These are phyloP conservation scores for Lachnellula hyalina DNA, from an alignment of 2,329 filamentous ascomycete genomes.

Conservation along the genomic window DNA sequence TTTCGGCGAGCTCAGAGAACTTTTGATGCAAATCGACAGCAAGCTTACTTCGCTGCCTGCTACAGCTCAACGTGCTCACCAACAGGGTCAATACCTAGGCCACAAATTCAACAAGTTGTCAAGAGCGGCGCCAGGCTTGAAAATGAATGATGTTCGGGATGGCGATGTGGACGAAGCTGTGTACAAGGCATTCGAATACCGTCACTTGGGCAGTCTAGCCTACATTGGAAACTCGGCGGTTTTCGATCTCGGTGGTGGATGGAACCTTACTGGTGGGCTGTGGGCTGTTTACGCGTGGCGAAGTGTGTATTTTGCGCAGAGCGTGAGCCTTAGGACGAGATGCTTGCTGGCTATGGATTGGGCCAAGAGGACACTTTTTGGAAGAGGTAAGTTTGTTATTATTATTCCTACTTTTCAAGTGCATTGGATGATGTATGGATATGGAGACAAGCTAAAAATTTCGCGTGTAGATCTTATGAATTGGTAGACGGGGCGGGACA, in stretches of 20 bases:
- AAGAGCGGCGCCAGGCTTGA: constrained; percentile 67
- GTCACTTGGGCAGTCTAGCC: constrained; percentile 82
- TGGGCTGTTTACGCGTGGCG: constrained; percentile 96
- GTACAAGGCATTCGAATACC: constrained; percentile 93
- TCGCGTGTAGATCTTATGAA: constrained; percentile 19
- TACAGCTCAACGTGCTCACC: constrained; percentile 92
- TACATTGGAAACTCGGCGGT: constrained; percentile 96
- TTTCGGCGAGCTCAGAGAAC: constrained; percentile 83
- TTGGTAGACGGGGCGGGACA: constrained; percentile 5
- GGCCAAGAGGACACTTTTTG: constrained; percentile 94
- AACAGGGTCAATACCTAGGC: constrained; percentile 89
- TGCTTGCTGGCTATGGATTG: constrained; percentile 95
- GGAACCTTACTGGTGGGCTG: constrained; percentile 74
- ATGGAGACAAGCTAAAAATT: too few species aligned
- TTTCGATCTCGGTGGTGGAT: constrained; percentile 78
- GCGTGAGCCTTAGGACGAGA: constrained; percentile 85
- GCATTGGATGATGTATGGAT: too few species aligned
- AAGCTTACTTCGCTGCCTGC: constrained; percentile 93
- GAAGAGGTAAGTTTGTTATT: constrained; percentile 60
- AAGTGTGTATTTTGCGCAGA: constrained; percentile 95
- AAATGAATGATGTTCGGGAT: constrained; percentile 74
- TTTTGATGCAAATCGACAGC: constrained; percentile 86
- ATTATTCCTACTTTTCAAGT: too few species aligned
- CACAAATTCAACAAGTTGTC: constrained; percentile 92
- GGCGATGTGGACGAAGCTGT: constrained; percentile 88